These are phyloP conservation scores for Cicer yamashitae DNA, from an alignment of 306 rosid genomes.

Conservation along the genomic window DNA sequence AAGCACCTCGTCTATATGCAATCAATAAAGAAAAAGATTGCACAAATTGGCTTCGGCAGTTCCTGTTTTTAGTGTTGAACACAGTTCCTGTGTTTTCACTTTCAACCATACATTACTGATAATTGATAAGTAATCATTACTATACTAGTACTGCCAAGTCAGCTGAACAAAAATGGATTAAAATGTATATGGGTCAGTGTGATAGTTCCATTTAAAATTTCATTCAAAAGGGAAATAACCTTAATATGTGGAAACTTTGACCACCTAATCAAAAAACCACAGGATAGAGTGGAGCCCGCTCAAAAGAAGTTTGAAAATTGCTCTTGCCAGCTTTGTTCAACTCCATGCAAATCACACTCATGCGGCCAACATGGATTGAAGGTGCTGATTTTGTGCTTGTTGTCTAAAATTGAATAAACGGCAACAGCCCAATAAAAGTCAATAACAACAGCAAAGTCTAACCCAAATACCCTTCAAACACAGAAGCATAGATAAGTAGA, in stretches of 20 bases:
- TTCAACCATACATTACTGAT: neutral
- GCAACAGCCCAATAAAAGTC: neutral
- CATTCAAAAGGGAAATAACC: neutral
- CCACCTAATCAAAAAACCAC: too few relatives aligned
- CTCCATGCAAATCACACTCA: too few relatives aligned
- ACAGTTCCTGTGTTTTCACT: neutral
- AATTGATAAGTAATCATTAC: neutral
- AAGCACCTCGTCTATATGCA: constrained; percentile 12
- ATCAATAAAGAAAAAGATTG: neutral
- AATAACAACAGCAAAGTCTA: neutral
- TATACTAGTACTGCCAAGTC: neutral
- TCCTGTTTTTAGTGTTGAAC: neutral
- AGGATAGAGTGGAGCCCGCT: neutral
- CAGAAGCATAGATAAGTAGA: neutral
- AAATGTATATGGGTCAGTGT: neutral
- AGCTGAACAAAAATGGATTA: neutral
- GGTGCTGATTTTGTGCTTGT: too few relatives aligned
- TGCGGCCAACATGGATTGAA: too few relatives aligned
- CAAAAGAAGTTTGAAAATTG: too few relatives aligned
- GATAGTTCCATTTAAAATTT: neutral
- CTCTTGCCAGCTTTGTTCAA: too few relatives aligned
- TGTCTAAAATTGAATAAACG: too few relatives aligned
- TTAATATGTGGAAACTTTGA: too few relatives aligned
- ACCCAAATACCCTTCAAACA: neutral
- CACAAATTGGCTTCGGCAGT: neutral